Evolutionary conservation across 2,329 filamentous ascomycete genomes (phyloP).

Genomic region (Aspergillus sp.): DNA sequence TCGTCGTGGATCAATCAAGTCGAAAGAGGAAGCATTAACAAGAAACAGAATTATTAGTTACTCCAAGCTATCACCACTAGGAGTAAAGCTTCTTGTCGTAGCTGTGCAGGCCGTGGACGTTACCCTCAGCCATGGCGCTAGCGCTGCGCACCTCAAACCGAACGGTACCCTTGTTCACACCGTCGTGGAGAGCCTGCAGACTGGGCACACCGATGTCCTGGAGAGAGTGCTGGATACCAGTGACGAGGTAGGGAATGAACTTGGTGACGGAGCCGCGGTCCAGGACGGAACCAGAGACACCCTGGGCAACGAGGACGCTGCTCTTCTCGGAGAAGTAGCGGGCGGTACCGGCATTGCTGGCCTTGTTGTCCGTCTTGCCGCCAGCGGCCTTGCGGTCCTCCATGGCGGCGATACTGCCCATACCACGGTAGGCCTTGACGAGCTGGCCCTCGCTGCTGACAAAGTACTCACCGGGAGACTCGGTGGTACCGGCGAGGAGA

Average conservation of each 20-base stretch:
- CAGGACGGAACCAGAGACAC: slow-evolving; percentile 75
- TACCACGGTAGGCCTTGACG: slow-evolving; percentile 98
- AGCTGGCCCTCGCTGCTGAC: slow-evolving; percentile 96
- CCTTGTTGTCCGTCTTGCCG: slow-evolving; percentile 70
- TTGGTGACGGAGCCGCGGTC: slow-evolving; percentile 78
- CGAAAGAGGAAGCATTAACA: slow-evolving; percentile 22
- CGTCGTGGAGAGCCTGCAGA: slow-evolving; percentile 74
- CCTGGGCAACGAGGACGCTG: slow-evolving; percentile 91
- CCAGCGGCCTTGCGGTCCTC: slow-evolving; percentile 94
- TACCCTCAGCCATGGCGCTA: slow-evolving; percentile 93
- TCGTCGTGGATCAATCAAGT: slow-evolving; percentile 32
- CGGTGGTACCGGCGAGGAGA: slow-evolving; percentile 92
- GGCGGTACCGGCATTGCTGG: slow-evolving; percentile 87
- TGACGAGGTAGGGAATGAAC: slow-evolving; percentile 93
- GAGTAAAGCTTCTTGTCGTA: slow-evolving; percentile 99
- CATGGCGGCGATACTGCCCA: slow-evolving; percentile 99
- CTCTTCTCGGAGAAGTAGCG: slow-evolving; percentile 98
- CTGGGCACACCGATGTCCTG: slow-evolving; percentile 92
- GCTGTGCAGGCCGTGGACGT: slow-evolving; percentile 93
- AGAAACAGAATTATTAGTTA: slow-evolving; percentile 9
- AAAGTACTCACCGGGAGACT: slow-evolving; percentile 96
- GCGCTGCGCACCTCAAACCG: slow-evolving; percentile 94
- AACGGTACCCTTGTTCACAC: slow-evolving; percentile 73
- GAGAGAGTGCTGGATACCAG: slow-evolving; percentile 94
- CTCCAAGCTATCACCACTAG: slow-evolving; percentile 49